These are phyloP conservation scores for Penicillium atrosanguineum DNA, from an alignment of 495 filamentous ascomycete genomes.

Conservation along the genomic window DNA sequence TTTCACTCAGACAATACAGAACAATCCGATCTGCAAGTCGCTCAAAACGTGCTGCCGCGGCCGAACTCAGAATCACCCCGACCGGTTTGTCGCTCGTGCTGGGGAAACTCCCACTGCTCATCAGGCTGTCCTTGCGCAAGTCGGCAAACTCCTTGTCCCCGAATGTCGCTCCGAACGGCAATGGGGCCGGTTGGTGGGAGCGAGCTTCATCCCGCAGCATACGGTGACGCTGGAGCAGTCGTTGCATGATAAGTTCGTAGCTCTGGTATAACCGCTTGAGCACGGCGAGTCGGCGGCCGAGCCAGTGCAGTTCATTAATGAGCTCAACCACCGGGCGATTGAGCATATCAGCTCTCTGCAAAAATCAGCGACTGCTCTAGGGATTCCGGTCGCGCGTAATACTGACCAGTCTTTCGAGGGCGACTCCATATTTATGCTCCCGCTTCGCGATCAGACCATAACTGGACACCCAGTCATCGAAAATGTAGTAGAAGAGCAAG, in stretches of 20 bases:
- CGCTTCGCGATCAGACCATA: conserved; percentile 60
- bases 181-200: conserved; percentile 15
- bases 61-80: conserved; percentile 59
- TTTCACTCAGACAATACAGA: conserved; percentile 76
- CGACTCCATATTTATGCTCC: conserved; percentile 58
- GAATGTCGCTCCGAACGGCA: conserved; percentile 25
- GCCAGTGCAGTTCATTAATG: conserved; percentile 69
- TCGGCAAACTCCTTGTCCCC: conserved; percentile 31
- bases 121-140: conserved; percentile 24
- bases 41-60: conserved; percentile 71
- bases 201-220: conserved; percentile 38
- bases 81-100: conserved; percentile 34
- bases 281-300: conserved; percentile 63
- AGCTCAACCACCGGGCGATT: conserved; percentile 56
- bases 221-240: conserved; percentile 59
- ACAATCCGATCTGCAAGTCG: conserved; percentile 72
- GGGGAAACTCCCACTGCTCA: conserved; percentile 22
- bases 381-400: neutral
- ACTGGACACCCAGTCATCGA: conserved; percentile 79
- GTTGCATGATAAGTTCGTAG: conserved; percentile 74
- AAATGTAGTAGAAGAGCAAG: conserved; percentile 80
- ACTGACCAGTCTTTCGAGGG: conserved; percentile 57
- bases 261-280: conserved; percentile 75
- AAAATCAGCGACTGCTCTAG: conserved; percentile 1
- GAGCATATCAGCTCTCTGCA: conserved; percentile 58